Conservation (phyloP, 768 basidiomycete species). For the Hericium erinaceus region DNA sequence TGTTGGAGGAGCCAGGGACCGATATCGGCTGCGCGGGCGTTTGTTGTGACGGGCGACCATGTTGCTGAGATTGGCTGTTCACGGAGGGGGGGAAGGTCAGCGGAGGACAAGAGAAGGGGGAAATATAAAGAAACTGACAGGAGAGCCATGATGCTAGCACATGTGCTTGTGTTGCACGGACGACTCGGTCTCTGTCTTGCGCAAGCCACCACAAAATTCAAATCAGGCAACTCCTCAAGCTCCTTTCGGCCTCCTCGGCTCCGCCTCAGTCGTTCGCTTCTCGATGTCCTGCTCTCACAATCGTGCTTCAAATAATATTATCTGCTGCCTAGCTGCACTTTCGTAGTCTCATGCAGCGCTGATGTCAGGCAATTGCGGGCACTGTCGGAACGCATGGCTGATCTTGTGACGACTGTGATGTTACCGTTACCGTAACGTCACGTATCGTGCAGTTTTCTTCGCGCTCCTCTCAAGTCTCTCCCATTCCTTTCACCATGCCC, state of each 20-base stretch:
- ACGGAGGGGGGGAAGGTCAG: background rate
- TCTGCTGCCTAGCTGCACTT: background rate
- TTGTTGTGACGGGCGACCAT: background rate
- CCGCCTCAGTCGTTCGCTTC: no score
- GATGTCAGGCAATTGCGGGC: background rate
- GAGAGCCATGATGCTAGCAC: conserved; percentile 7
- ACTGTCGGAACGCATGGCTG: background rate
- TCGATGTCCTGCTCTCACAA: no score
- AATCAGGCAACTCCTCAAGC: background rate
- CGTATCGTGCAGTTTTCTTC: no score
- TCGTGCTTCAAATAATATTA: background rate
- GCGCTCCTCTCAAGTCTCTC: background rate
- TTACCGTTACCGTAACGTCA: background rate
- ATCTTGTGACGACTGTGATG: conserved; percentile 4
- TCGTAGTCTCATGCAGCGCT: background rate
- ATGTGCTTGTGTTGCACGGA: conserved; percentile 4
- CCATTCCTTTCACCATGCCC: conserved; percentile 23
- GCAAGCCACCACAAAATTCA: background rate
- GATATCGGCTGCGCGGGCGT: background rate
- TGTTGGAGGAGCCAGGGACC: background rate
- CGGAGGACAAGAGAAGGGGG: background rate
- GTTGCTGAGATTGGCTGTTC: conserved; percentile 2
- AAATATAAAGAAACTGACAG: conserved; percentile 8
- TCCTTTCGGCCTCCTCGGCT: no score
- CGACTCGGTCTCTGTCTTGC: conserved; percentile 11